Conservation (phyloP, 1,284 basidiomycete genomes). For the Fomitopsis betulina region DNA sequence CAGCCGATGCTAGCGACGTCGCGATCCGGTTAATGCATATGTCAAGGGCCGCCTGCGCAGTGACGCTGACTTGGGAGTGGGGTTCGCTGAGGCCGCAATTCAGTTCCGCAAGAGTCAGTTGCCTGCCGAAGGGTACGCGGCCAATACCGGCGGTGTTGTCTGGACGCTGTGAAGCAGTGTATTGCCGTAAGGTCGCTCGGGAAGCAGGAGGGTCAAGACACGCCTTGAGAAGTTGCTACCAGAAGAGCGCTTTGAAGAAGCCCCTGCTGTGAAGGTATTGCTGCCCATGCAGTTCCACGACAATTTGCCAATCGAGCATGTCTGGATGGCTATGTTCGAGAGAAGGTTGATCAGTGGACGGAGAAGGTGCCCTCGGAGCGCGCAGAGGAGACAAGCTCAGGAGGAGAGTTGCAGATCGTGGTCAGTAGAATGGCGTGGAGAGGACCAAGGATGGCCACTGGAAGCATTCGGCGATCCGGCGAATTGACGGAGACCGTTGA, state of each 20-base stretch:
- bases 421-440: neutral
- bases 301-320: neutral
- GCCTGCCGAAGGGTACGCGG: neutral
- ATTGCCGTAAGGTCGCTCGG: neutral
- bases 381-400: neutral
- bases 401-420: neutral
- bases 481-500: constrained; percentile 1
- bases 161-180: neutral
- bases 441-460: neutral
- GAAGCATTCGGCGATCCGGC: neutral
- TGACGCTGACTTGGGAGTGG: too few relatives aligned
- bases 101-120: neutral
- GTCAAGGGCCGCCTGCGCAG: too few relatives aligned
- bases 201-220: neutral
- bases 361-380: neutral
- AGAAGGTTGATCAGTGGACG: neutral
- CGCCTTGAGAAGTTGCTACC: neutral
- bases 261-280: too few relatives aligned
- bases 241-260: too few relatives aligned
- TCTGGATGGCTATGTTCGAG: neutral
- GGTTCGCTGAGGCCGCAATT: too few relatives aligned
- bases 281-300: neutral
- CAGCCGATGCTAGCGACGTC: too few relatives aligned
- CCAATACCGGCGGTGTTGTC: neutral
- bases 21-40: too few relatives aligned